Evolutionary conservation across 1,284 basidiomycete genomes (phyloP).

Genomic region (Ustilago curta): DNA sequence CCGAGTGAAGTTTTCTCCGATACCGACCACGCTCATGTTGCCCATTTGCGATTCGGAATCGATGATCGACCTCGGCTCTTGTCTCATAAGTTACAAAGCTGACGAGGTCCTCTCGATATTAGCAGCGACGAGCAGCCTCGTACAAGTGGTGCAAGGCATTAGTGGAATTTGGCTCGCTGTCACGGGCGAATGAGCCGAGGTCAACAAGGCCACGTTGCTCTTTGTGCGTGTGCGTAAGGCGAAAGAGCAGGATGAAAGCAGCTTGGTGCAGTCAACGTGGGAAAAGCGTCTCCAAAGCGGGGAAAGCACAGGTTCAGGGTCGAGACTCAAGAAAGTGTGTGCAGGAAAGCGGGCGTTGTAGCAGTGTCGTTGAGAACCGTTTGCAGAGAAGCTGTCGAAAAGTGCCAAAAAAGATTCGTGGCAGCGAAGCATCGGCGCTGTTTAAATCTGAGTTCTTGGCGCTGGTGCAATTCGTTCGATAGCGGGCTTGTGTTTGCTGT

Average conservation of each 20-base stretch:
- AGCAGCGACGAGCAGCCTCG: background rate
- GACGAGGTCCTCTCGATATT: too few relatives aligned
- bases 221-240: background rate
- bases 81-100: too few relatives aligned
- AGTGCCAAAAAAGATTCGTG: constrained; percentile 11
- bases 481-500: background rate
- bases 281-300: background rate
- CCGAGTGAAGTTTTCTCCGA: too few relatives aligned
- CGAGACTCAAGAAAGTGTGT: background rate
- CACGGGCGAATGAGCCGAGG: background rate
- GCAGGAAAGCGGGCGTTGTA: background rate
- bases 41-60: too few relatives aligned
- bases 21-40: too few relatives aligned
- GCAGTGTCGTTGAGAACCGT: background rate
- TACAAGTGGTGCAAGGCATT: background rate
- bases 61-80: too few relatives aligned
- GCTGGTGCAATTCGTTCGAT: background rate
- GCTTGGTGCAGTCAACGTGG: background rate
- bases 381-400: constrained; percentile 35
- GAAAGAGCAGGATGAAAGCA: too few relatives aligned
- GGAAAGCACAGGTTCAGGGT: constrained; percentile 11
- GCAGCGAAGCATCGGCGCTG: constrained; percentile 13
- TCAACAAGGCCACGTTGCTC: constrained; percentile 8
- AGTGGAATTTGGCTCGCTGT: too few relatives aligned
- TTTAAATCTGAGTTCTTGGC: constrained; percentile 35